A percentile compares a stretch with the other conserved stretches of the same genome.
Conservation (phyloP, 2,329 filamentous ascomycete species). For the Colletotrichum sublineola region DNA sequence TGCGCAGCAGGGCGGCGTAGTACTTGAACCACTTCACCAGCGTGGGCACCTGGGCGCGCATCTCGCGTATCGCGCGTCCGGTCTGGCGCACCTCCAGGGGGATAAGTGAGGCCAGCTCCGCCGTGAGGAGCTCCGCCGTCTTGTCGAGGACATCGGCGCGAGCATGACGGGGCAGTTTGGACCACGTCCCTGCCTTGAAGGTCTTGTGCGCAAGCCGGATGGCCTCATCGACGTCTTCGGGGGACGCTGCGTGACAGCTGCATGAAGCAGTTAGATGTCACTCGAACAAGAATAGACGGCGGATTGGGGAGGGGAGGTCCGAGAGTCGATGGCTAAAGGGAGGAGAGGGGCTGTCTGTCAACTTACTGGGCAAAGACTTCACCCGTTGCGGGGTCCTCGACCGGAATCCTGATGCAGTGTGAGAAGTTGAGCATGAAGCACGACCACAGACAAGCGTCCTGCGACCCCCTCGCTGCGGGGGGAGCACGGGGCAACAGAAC, state of each 20-base stretch:
- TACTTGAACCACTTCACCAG: slow-evolving; percentile 79
- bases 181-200: slow-evolving; percentile 69
- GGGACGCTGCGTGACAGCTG: slow-evolving; percentile 63
- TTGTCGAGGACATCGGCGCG: slow-evolving; percentile 74
- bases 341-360: not conserved
- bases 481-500: not conserved
- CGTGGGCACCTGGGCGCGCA: slow-evolving; percentile 76
- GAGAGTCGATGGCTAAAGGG: not conserved
- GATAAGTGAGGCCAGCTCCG: slow-evolving; percentile 68
- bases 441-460: slow-evolving; percentile 39
- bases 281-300: slow-evolving; percentile 6
- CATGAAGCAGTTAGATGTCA: slow-evolving; percentile 13
- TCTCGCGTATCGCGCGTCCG: slow-evolving; percentile 76
- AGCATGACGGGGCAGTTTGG: slow-evolving; percentile 65
- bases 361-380: slow-evolving; percentile 65
- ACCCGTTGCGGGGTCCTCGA: slow-evolving; percentile 67
- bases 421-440: slow-evolving; percentile 29
- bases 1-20: slow-evolving; percentile 76
- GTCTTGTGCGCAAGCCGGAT: slow-evolving; percentile 57
- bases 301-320: not conserved
- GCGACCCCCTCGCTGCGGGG: slow-evolving; percentile 17
- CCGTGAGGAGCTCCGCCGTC: slow-evolving; percentile 67
- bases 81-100: slow-evolving; percentile 76
- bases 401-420: slow-evolving; percentile 57
- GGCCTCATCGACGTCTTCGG: slow-evolving; percentile 57